phyloP scores from a whole-genome alignment of 2,329 filamentous ascomycete genomes.

The Talaromyces sp. region DNA sequence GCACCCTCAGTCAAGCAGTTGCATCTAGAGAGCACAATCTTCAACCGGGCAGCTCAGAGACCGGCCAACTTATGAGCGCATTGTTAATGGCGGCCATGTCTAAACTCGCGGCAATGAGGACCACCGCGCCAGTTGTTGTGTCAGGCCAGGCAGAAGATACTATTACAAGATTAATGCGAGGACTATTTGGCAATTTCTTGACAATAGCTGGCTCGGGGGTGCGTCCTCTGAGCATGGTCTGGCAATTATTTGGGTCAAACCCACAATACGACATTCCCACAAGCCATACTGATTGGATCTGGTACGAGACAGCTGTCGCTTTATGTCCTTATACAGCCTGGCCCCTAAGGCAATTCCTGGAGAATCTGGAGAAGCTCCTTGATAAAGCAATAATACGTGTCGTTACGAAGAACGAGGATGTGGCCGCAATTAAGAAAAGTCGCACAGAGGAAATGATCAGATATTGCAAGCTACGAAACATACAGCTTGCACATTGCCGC shows the following conservation, averaged over 20 bases:
- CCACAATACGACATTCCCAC: slow-evolving; percentile 14
- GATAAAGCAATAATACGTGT: slow-evolving; percentile 13
- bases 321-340: not conserved
- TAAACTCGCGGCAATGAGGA: slow-evolving; percentile 22
- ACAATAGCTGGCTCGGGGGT: slow-evolving; percentile 28
- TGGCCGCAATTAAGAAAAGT: slow-evolving; percentile 7
- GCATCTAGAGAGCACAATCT: slow-evolving; percentile 12
- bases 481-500: slow-evolving; percentile 12
- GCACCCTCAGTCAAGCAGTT: slow-evolving; percentile 14
- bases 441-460: slow-evolving; percentile 12
- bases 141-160: slow-evolving; percentile 19
- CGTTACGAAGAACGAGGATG: slow-evolving; percentile 10
- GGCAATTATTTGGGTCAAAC: slow-evolving; percentile 14
- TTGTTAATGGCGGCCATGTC: slow-evolving; percentile 27
- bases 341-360: not conserved
- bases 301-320: not conserved
- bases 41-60: slow-evolving; percentile 6
- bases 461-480: slow-evolving; percentile 15
- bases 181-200: slow-evolving; percentile 28
- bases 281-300: not conserved
- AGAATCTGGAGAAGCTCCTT: slow-evolving; percentile 13
- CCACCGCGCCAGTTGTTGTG: slow-evolving; percentile 12
- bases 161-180: slow-evolving; percentile 28
- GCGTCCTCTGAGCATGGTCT: slow-evolving; percentile 16
- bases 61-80: slow-evolving; percentile 12